phyloP scores from a whole-genome alignment of 2,329 filamentous ascomycete species.

The Aspergillus aculeatus region DNA sequence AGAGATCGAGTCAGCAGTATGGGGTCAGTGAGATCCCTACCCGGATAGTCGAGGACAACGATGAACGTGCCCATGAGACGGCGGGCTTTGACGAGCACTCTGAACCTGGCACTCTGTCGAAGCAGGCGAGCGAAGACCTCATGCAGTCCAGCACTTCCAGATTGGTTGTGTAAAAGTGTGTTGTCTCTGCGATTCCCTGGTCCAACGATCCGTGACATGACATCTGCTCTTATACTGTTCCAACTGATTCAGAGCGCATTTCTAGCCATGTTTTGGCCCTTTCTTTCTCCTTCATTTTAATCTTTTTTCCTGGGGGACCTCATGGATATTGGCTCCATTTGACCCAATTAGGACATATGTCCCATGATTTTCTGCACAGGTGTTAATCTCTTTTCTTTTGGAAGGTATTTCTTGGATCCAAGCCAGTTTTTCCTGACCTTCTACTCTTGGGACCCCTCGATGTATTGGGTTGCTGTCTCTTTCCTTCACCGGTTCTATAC shows the following conservation, averaged over 20 bases:
- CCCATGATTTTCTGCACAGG: constrained; percentile 9
- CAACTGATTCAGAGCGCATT: constrained; percentile 24
- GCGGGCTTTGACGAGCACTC: constrained; percentile 37
- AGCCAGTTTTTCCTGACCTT: neutral
- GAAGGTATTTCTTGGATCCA: constrained; percentile 10
- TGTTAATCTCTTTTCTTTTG: constrained; percentile 14
- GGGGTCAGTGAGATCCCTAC: constrained; percentile 80
- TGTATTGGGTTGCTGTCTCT: constrained; percentile 10
- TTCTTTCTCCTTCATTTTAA: neutral
- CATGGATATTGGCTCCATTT: constrained; percentile 14
- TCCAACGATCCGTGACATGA: constrained; percentile 34
- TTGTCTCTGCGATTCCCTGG: constrained; percentile 31
- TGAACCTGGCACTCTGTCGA: constrained; percentile 38
- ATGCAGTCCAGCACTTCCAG: constrained; percentile 34
- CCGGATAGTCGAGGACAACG: constrained; percentile 88
- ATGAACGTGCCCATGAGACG: constrained; percentile 56
- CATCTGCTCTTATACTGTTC: constrained; percentile 26
- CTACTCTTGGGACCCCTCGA: neutral
- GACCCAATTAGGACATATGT: neutral
- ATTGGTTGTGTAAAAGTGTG: constrained; percentile 33
- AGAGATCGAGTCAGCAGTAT: constrained; percentile 84
- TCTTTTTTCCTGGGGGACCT: constrained; percentile 18
- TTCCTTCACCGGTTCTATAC: constrained; percentile 16
- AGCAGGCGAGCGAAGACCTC: constrained; percentile 41
- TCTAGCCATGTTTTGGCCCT: constrained; percentile 20